Base-by-base conservation (phyloP, 1,284 basidiomycete species). In the Ceratobasidium sp. region DNA sequence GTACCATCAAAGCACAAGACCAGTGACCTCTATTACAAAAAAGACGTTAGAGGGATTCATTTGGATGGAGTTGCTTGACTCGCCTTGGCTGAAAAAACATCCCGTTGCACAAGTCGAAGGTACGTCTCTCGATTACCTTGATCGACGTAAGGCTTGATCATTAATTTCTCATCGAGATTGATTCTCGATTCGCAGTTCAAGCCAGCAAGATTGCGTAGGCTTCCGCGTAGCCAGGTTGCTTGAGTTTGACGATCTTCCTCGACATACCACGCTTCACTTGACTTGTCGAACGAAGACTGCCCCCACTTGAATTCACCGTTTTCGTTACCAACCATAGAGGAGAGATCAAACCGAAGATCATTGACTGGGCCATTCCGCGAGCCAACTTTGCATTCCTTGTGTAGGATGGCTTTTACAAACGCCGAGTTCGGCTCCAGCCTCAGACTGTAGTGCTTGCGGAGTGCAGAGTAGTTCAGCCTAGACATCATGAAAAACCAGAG, bases 1-100 rank as follows among this genome's bases (percentile, higher is more conserved):
- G 76, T 76, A 5, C 76, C 76, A 26, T 76, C 76, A 23, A 76
- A 76, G 45, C 76, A 76, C 23, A 76, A 46, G 21, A 76, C 55
- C 14, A 76, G 57, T 0, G 73, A 75, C 3, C 65, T 53, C 65
- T 70, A 21, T 3, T n/a, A 8, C 1, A 45, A 46, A 10, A 9
- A 3, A 30, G 16, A 12, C 10, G 3, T 45, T 45, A 4, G 3
- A 3, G 18, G 18, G 10, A 18, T 18, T 45, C 9, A 39, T 36
- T 9, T 3, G 48, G 28, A 30, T 5, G 9, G 28, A 48, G 41
- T 2, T 14, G 14, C 2, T 18, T 2, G n/a, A 36, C 32, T 55
- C 12, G 21, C 48, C 64, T 67, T 50, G 18, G 16, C 48, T 9
- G 52, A 12, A 14, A 41, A 4, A 5, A 6, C 16, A 16, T 64